Conservation (phyloP, 352 stramenopile species). For the Globisporangium ultimum region DNA sequence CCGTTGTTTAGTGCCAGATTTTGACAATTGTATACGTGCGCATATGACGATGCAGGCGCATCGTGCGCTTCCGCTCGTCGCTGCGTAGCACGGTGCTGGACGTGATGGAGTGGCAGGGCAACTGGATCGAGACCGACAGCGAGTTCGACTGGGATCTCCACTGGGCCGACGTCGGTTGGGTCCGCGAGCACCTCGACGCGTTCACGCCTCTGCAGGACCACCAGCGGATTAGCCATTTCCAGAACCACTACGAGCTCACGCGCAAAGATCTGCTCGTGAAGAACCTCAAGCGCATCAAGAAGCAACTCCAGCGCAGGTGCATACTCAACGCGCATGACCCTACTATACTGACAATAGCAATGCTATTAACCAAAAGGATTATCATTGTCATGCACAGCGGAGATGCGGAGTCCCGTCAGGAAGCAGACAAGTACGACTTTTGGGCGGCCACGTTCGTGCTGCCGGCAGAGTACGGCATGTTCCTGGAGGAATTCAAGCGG, state of each 20-base stretch:
- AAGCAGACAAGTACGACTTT: conserved; percentile 57
- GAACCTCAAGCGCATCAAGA: conserved; percentile 90
- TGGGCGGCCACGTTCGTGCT: conserved; percentile 83
- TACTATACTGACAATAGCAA: no score
- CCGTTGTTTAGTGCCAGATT: background rate
- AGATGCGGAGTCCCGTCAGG: conserved; percentile 24
- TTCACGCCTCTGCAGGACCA: conserved; percentile 63
- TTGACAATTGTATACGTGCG: background rate
- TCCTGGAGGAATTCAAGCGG: conserved; percentile 65
- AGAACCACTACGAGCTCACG: conserved; percentile 92
- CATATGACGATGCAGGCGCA: conserved; percentile 3
- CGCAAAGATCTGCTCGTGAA: conserved; percentile 89
- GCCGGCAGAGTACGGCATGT: conserved; percentile 85
- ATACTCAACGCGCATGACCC: background rate
- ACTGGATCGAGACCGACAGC: conserved; percentile 74
- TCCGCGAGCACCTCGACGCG: conserved; percentile 71
- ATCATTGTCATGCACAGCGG: conserved; percentile 16
- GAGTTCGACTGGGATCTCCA: conserved; percentile 82
- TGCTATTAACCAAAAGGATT: no score
- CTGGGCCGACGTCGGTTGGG: conserved; percentile 83
- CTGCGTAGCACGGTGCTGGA: conserved; percentile 81
- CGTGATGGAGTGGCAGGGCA: conserved; percentile 47
- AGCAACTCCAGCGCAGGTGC: conserved; percentile 69
- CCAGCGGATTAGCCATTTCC: conserved; percentile 89
- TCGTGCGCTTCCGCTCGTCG: conserved; percentile 56